These are phyloP conservation scores for Hypsizygus marmoreus DNA, from an alignment of 768 basidiomycete species.

Conservation along the genomic window DNA sequence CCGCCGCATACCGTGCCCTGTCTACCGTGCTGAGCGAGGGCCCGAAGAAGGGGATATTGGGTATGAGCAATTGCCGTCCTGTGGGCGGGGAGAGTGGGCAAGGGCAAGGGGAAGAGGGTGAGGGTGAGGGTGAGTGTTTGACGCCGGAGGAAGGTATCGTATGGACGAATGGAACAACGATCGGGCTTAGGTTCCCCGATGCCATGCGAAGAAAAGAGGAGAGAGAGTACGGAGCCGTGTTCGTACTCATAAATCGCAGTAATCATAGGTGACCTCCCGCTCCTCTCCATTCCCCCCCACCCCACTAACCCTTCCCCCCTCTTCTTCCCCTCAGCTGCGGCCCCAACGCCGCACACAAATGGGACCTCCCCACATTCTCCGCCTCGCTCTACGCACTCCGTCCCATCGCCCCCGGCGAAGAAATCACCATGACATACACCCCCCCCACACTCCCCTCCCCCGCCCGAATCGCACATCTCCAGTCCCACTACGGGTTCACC, in stretches of 20 bases:
- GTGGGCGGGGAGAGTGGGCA: neutral
- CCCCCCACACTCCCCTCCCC: conserved; percentile 38
- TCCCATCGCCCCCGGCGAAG: conserved; percentile 38
- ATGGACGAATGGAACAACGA: conserved; percentile 41
- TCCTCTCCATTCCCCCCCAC: neutral
- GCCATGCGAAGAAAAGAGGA: conserved; percentile 18
- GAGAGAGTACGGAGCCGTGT: conserved; percentile 43
- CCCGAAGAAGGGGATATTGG: conserved; percentile 13
- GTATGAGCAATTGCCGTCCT: neutral
- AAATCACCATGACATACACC: conserved; percentile 48
- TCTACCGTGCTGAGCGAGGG: conserved; percentile 15
- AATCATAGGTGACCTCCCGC: conserved; percentile 41
- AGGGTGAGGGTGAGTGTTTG: conserved; percentile 32
- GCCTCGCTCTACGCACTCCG: conserved; percentile 43
- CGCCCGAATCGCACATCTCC: conserved; percentile 33
- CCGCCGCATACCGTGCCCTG: conserved; percentile 23
- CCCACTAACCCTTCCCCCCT: neutral
- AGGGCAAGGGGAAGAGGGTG: too few relatives aligned
- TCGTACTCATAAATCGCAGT: conserved; percentile 40
- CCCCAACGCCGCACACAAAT: conserved; percentile 44
- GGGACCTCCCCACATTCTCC: conserved; percentile 40
- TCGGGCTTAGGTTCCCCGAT: conserved; percentile 34
- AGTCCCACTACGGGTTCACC: conserved; percentile 40
- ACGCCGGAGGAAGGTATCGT: conserved; percentile 42
- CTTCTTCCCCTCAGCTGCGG: conserved; percentile 35